Base-by-base conservation (phyloP, 306 rosid genomes). In the Trichosanthes truncata region DNA sequence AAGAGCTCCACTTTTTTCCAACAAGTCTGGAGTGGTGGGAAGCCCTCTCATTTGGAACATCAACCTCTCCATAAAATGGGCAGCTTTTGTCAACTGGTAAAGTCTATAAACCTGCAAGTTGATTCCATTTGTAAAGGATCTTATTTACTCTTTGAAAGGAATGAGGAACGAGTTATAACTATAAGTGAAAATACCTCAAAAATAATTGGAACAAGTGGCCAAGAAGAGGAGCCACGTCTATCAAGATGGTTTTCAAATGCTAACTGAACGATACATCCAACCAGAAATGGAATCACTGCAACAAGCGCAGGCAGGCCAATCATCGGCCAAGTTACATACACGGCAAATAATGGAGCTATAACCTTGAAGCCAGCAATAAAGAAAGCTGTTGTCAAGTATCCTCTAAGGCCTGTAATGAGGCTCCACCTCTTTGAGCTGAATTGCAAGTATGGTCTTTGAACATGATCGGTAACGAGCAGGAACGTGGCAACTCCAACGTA, bases 401-500 rank as follows among this genome's bases (percentile, higher is more conserved):
- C 98, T 84, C 84, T 90, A 63, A 95, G 91, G 84, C 97, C 97
- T 33, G 97, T 95, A 73, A 95, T 90, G 80, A 95, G 94, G 83
- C 97, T 86, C 98, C 98, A 95, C 80, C 93, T 95, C 85, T 90
- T 95, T 25, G 98, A 1, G 85, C 96, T 95, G 89, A 85, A 95
- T 74, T 91, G 83, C 81, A 95, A 81, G 87, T 91, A 95, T 17
- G 97, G 98, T 85, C 84, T 92, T 85, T 93, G 97, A 66, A 95
- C 93, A n/a, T 41, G 85, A 61, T 93, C 97, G 8, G 87, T 87
- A 80, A 95, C 92, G 17, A 68, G 81, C 80, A 95, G 83, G 83
- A 91, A 95, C 36, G 73, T 86, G 1, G 89, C 92, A 5, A 92
- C 82, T 49, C 98, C 98, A 48, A 87, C 31, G 51, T 95, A 95